Conservation (phyloP, 495 filamentous ascomycete genomes). For the Hypoxylon lienhwacheense region DNA sequence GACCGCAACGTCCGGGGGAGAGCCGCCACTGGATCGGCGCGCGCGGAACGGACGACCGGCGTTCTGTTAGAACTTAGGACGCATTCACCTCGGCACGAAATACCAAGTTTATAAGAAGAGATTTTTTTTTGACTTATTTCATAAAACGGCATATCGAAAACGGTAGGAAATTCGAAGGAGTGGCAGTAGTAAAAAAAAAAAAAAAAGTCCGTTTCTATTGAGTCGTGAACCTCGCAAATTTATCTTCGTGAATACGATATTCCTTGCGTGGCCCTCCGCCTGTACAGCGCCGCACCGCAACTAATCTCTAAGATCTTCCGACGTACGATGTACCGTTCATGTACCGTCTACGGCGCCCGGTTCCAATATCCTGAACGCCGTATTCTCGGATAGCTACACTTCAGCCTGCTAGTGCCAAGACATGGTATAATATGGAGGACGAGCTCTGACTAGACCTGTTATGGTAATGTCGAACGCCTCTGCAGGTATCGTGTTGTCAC, state of each 20-base stretch:
- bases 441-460: constrained; percentile 18
- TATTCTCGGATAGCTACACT: constrained; percentile 32
- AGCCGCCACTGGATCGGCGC: constrained; percentile 25
- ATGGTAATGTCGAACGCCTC: constrained; percentile 27
- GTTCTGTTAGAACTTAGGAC: constrained; percentile 17
- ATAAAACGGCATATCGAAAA: constrained; percentile 20
- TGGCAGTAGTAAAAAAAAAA: constrained; percentile 16
- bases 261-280: constrained; percentile 4
- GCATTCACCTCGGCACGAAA: constrained; percentile 28
- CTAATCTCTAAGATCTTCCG: constrained; percentile 25
- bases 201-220: constrained; percentile 8
- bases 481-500: constrained; percentile 26
- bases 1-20: constrained; percentile 7
- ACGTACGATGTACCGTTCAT: constrained; percentile 28
- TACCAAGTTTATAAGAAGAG: too few relatives aligned
- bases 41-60: constrained; percentile 14
- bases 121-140: constrained; percentile 36
- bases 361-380: constrained; percentile 17
- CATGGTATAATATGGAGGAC: constrained; percentile 15
- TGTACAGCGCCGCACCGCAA: constrained; percentile 6
- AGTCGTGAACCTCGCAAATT: constrained; percentile 2
- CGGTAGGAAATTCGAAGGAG: background rate
- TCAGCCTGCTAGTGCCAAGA: background rate
- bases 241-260: constrained; percentile 15
- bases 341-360: constrained; percentile 14